Evolutionary conservation across 2,329 filamentous ascomycete species (phyloP), one percentile per base, ranked within the genome.

Genomic region (Claviceps sp.): DNA sequence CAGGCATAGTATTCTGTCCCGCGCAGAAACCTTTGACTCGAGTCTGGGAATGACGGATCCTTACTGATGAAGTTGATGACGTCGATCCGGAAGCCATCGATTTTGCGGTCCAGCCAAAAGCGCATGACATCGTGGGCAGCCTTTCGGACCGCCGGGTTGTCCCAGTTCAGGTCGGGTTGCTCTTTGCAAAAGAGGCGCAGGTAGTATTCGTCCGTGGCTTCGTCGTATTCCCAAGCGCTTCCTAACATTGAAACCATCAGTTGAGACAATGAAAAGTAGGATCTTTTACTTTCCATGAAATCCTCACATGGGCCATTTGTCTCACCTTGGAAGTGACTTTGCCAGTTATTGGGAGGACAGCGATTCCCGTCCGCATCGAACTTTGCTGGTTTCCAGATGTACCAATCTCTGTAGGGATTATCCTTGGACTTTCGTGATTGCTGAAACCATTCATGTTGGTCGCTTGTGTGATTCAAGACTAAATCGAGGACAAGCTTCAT

Each of bases 81-180:
- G 57, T 85, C 81, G 67, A 84, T 76, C 40, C 81, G 74, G 69
- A 84, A 85, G 3, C 82, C 82, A 53, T 82, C 77, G 0, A 79
- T 76, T 2, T 84, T 84, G 41, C 78, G 77, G 55, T 85, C 72
- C 2, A 88, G 75, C 85, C 85, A 89, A 67, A 88, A 89, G 22
- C 76, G 74, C 73, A 87, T 83, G 22, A 82, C 75, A 42, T 82
- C 72, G 62, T 87, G 82, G 2, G 86, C 81, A 2, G 81, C 82
- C 52, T 76, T 67, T 37, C 84, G 76, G 3, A 86, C 80, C 0
- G 75, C 74, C 0, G 74, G 72, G 59, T 84, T 83, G 61, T 88
- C 82, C 85, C 85, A 89, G 67, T 89, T 89, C 42, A 90, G 75
- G 57, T 89, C 86, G 0, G 86, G 85, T 62, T 88, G 85, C 57